phyloP scores from a whole-genome alignment of 805 yeast species.

The Lipomyces sp. region DNA sequence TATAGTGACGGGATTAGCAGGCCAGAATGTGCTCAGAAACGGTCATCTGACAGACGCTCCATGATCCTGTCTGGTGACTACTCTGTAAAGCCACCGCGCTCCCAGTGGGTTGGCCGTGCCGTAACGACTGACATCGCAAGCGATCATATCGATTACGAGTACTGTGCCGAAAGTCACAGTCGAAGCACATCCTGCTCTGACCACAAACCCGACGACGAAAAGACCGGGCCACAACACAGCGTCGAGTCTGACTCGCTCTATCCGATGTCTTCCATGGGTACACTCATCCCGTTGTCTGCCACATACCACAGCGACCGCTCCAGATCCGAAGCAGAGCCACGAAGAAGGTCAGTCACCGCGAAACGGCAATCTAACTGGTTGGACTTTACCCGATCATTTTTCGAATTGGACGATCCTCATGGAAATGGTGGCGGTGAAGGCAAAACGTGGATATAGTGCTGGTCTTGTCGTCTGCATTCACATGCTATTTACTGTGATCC shows the following conservation, averaged over 20 bases:
- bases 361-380: slow-evolving; percentile 21
- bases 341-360: not conserved
- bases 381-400: slow-evolving; percentile 16
- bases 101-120: not conserved
- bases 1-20: not conserved
- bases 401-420: slow-evolving; percentile 18
- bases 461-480: not conserved
- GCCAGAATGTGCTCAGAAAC: not conserved
- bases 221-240: not conserved
- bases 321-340: not conserved
- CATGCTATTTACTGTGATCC: not conserved
- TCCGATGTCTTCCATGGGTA: slow-evolving; percentile 1
- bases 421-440: slow-evolving; percentile 25
- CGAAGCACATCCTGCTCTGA: not conserved
- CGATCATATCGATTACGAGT: not conserved
- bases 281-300: not conserved
- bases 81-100: not conserved
- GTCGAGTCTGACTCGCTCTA: not conserved
- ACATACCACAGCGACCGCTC: not conserved
- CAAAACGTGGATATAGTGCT: slow-evolving; percentile 15
- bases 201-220: not conserved
- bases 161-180: not conserved
- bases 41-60: not conserved
- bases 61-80: not conserved
- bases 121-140: not conserved